phyloP scores from a whole-genome alignment of 2,329 filamentous ascomycete genomes.

The Hypoxylon sp. region DNA sequence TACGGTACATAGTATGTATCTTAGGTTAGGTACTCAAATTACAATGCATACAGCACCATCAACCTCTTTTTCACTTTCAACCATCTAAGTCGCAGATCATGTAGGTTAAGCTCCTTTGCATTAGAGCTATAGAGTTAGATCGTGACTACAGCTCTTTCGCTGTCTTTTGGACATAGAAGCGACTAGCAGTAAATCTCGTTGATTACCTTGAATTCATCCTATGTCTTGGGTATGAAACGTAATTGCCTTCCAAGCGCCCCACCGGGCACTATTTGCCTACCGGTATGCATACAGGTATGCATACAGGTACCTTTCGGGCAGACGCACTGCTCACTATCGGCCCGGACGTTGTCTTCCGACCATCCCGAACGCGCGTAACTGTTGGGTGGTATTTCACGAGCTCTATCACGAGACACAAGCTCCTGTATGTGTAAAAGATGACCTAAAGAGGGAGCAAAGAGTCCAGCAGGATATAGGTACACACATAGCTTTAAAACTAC shows the following conservation, averaged over 20 bases:
- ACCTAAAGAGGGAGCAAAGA: neutral
- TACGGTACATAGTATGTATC: neutral
- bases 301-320: neutral
- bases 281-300: neutral
- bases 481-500: no score
- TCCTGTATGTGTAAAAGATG: neutral
- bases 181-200: no score
- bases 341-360: neutral
- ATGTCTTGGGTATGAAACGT: neutral
- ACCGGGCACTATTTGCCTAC: neutral
- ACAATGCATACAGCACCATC: neutral
- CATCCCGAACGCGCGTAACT: neutral
- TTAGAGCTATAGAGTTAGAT: no score
- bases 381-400: neutral
- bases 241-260: conserved; percentile 1
- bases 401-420: neutral
- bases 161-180: no score
- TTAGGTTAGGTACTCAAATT: neutral
- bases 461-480: neutral
- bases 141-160: no score
- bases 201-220: no score
- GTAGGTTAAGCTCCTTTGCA: no score
- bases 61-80: neutral
- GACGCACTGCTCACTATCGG: conserved; percentile 7
- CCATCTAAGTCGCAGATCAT: no score